These are phyloP conservation scores for Anthracocystis walkeri DNA, from an alignment of 1,284 basidiomycete genomes.

Conservation along the genomic window DNA sequence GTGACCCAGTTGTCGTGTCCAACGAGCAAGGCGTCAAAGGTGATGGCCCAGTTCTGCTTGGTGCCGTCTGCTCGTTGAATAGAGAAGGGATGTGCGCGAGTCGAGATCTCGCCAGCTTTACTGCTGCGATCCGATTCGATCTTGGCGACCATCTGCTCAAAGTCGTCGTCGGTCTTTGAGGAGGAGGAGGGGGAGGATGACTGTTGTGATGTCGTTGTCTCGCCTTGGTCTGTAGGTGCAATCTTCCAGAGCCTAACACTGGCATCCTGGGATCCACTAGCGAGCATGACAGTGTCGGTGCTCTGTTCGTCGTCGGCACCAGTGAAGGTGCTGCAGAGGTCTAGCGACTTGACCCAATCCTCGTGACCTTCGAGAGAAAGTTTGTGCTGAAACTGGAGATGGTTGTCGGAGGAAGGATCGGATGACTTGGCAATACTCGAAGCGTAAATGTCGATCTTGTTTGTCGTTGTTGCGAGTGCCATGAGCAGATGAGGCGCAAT, in stretches of 20 bases:
- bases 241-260: conserved; percentile 66
- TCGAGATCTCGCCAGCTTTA: conserved; percentile 52
- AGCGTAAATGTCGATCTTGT: conserved; percentile 55
- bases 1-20: conserved; percentile 68
- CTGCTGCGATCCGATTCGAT: conserved; percentile 54
- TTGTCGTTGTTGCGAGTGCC: conserved; percentile 62
- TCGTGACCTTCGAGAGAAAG: conserved; percentile 63
- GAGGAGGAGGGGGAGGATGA: background rate
- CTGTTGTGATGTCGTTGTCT: background rate
- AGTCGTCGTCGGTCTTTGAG: conserved; percentile 49
- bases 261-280: conserved; percentile 63
- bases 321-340: conserved; percentile 45
- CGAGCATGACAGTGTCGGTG: conserved; percentile 50
- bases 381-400: conserved; percentile 38
- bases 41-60: conserved; percentile 50
- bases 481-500: conserved; percentile 35
- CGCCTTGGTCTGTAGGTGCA: conserved; percentile 9
- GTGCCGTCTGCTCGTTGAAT: conserved; percentile 8
- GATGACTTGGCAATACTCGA: conserved; percentile 14
- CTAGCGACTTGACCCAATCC: conserved; percentile 67
- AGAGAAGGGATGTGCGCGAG: conserved; percentile 41
- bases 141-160: conserved; percentile 60
- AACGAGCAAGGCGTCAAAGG: conserved; percentile 64
- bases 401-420: background rate
- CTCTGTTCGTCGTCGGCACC: conserved; percentile 6